Evolutionary conservation across 306 rosid genomes (phyloP).

Genomic region (Fragaria ananassa): DNA sequence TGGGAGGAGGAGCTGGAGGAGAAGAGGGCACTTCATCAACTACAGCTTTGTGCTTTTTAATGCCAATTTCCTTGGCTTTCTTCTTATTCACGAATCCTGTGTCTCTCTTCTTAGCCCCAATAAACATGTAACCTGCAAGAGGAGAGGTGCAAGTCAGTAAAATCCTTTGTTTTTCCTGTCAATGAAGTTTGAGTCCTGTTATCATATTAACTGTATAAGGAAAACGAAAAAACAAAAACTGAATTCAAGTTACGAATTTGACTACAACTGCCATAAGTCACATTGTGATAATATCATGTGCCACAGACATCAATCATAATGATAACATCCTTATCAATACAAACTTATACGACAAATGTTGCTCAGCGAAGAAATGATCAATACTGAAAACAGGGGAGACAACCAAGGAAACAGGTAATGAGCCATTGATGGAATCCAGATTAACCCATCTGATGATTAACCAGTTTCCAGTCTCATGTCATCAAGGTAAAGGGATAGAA

Average conservation of each 20-base stretch:
- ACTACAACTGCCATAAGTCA: not conserved
- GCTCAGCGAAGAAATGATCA: not conserved
- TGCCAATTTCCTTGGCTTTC: slow-evolving; percentile 32
- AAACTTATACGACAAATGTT: not conserved
- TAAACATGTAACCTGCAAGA: slow-evolving; percentile 67
- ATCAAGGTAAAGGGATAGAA: not conserved
- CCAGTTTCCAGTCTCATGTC: not conserved
- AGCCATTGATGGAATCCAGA: not conserved
- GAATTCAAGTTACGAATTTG: slow-evolving; percentile 6
- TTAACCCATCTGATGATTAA: not conserved
- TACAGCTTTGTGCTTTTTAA: slow-evolving; percentile 31
- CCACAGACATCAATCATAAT: slow-evolving; percentile 5
- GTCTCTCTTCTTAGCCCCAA: slow-evolving; percentile 49
- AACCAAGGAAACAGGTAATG: not conserved
- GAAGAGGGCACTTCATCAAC: slow-evolving; percentile 27
- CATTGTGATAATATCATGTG: not conserved
- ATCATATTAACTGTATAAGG: not conserved
- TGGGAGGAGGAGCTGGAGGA: slow-evolving; percentile 27
- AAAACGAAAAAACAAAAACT: not conserved
- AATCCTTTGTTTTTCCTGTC: slow-evolving; percentile 10
- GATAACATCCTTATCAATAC: not conserved
- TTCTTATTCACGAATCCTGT: slow-evolving; percentile 17
- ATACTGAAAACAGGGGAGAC: not conserved
- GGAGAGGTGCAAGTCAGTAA: slow-evolving; percentile 24
- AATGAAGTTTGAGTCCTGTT: slow-evolving; percentile 8